phyloP scores from a whole-genome alignment of 208 protist species.

The Leishmania turanica region DNA sequence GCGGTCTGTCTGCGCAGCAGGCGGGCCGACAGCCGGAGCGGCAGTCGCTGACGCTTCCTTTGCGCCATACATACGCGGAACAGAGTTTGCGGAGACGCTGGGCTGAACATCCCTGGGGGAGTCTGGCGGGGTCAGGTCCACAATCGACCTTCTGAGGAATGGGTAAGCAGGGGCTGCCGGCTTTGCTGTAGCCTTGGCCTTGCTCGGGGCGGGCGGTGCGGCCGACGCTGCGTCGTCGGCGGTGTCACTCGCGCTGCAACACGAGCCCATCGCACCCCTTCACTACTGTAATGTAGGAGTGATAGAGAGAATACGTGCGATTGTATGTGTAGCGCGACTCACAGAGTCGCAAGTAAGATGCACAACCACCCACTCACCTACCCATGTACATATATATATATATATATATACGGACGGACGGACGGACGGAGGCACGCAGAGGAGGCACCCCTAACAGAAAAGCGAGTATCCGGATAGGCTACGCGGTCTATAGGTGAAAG shows the following conservation, averaged over 20 bases:
- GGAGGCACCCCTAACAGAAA: neutral
- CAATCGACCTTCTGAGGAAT: neutral
- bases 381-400: neutral
- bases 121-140: neutral
- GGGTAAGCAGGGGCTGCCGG: neutral
- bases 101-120: neutral
- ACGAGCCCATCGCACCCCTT: conserved; percentile 11
- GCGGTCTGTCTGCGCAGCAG: conserved; percentile 4
- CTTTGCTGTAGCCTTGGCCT: too few relatives aligned
- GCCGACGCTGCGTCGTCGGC: neutral
- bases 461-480: neutral
- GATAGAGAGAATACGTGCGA: neutral
- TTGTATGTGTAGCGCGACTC: neutral
- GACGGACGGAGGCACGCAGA: neutral
- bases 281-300: neutral
- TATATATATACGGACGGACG: neutral
- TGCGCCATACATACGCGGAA: neutral
- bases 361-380: neutral
- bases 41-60: neutral
- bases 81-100: neutral
- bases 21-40: neutral
- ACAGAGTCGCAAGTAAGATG: neutral
- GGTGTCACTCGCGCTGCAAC: conserved; percentile 10
- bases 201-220: neutral
- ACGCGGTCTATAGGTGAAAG: neutral